Percentiles rank a stretch among this genome's conserved stretches.
Conservation (phyloP, 441 rosid species). For the Adansonia grandidieri region DNA sequence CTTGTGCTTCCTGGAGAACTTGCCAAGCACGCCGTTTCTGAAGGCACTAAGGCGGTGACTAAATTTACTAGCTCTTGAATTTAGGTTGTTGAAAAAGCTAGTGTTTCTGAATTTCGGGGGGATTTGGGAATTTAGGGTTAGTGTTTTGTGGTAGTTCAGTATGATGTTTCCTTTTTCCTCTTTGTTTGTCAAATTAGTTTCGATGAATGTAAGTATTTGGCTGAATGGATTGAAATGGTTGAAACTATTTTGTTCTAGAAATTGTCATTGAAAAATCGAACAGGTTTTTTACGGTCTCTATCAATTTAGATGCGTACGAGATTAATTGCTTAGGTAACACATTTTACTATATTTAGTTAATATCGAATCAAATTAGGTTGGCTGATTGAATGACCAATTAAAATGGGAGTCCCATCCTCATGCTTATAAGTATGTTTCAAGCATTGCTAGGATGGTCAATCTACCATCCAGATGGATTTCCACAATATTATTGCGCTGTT, state of each 20-base stretch:
- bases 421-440: too few species aligned
- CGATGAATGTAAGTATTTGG: background rate
- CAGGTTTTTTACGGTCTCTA: too few species aligned
- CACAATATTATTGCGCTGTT: too few species aligned
- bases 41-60: slow-evolving; percentile 60
- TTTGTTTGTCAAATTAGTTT: background rate
- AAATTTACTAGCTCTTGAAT: slow-evolving; percentile 56
- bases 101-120: background rate
- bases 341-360: too few species aligned
- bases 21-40: slow-evolving; percentile 59
- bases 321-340: too few species aligned
- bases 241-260: background rate
- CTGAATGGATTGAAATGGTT: background rate
- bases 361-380: too few species aligned
- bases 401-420: too few species aligned
- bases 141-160: background rate
- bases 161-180: background rate
- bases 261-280: too few species aligned
- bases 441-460: too few species aligned
- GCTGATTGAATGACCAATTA: too few species aligned
- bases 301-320: too few species aligned
- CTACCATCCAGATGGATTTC: too few species aligned
- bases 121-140: background rate
- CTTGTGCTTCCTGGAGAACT: slow-evolving; percentile 55
- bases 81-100: background rate